Evolutionary conservation across 1,139 yeast genomes (phyloP), one percentile per base, ranked within the genome.

Genomic region (Arxiozyma slooffiae): DNA sequence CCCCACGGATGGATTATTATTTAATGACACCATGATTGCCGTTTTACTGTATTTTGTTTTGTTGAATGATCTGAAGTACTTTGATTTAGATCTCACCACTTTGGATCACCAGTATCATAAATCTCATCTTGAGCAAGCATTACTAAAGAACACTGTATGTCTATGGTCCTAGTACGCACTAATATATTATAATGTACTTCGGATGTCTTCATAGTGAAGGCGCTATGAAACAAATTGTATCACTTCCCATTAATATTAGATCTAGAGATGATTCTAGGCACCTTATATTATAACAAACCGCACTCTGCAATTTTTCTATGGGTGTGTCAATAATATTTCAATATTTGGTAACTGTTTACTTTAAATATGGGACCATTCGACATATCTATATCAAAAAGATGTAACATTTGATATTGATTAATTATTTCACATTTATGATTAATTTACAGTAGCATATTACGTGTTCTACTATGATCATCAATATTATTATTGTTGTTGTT

Each of bases 1-100:
- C 98, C 97, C 95, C 96, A 88, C 0, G 97, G 97, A 59, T 86
- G 92, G 21, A 90, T 78, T 9, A 90, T 80, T 58, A 90, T 71
- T 0, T 95, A 77, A 60, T 89, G 95, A 0, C 98, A 98, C 70
- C 82, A 92, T 57, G 92, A 83, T 34, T 72, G 67, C 54, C 85
- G 66, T 36, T 54, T 61, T 39, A 57, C 50, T 18, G 6, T 38
- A 24, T 7, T 63, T 66, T 36, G 14, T n/a, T 16, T 20, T 5
- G 22, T 38, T n/a, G 24, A 23, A 6, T 34, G 21, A 6, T 17
- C 8, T 9, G 4, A 8, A 4, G 14, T 30, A 22, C 22, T 18
- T 1, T 9, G 8, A 17, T 20, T 22, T 17, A 23, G 23, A 6
- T 41, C 17, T 8, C 11, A 36, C 50, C 50, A 52, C 24, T 38